These are phyloP conservation scores for Nematocida sp. DNA, from an alignment of 371 early-diverging fungal genomes.

Conservation along the genomic window DNA sequence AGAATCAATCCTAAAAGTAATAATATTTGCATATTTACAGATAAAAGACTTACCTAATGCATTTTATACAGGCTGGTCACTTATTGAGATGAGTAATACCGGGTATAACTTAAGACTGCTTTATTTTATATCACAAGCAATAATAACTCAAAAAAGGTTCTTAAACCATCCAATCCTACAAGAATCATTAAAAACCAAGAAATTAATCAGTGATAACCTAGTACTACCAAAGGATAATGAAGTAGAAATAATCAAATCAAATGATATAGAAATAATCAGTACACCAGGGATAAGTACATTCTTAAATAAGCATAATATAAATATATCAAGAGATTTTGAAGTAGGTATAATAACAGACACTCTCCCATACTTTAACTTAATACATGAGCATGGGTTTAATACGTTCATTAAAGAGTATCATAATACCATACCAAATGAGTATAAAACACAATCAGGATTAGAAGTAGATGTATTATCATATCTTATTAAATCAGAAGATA, in stretches of 20 bases:
- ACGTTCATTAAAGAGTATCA: not conserved
- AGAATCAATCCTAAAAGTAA: not conserved
- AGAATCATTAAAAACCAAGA: slow-evolving; percentile 1
- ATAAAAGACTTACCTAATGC: slow-evolving; percentile 1
- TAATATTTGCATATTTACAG: slow-evolving; percentile 17
- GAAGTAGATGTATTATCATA: not conserved
- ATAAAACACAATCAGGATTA: not conserved
- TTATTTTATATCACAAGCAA: not conserved
- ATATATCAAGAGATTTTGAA: not conserved
- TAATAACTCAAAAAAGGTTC: not conserved
- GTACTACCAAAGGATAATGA: not conserved
- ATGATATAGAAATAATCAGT: slow-evolving; percentile 2
- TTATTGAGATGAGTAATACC: not conserved
- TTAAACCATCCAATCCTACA: not conserved
- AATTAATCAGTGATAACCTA: not conserved
- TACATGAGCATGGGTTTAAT: not conserved
- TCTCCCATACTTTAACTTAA: not conserved
- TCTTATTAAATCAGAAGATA: slow-evolving; percentile 18
- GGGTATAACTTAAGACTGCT: slow-evolving; percentile 4
- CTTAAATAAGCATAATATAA: slow-evolving; percentile 1
- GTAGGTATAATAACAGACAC: not conserved
- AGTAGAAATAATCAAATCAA: not conserved
- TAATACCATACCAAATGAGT: not conserved
- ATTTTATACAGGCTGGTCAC: slow-evolving; percentile 21
- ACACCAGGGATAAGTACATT: not conserved